These are phyloP conservation scores for Musa itinerans DNA, from an alignment of 176 grass and related monocot species.

Conservation along the genomic window DNA sequence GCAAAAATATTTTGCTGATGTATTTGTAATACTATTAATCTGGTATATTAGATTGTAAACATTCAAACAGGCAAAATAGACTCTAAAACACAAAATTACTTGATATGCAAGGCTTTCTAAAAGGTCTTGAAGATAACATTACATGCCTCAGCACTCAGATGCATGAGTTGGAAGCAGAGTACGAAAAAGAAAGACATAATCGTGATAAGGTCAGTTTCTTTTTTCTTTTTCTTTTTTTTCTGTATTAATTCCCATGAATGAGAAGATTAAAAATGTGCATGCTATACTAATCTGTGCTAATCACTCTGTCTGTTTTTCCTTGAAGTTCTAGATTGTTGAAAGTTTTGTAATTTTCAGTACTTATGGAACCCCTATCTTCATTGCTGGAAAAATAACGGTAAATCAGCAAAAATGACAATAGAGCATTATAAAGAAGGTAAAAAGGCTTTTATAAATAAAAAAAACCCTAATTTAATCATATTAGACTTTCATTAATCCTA, in stretches of 20 bases:
- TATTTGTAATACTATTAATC: too few species aligned
- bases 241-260: not conserved
- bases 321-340: not conserved
- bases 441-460: too few species aligned
- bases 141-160: conserved; percentile 31
- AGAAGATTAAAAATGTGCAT: not conserved
- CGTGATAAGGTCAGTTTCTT: conserved; percentile 31
- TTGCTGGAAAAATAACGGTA: too few species aligned
- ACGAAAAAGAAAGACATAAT: conserved; percentile 37
- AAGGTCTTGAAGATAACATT: conserved; percentile 33
- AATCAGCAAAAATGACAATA: too few species aligned
- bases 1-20: too few species aligned
- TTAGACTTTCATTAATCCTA: too few species aligned
- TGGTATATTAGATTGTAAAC: not conserved
- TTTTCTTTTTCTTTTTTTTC: not conserved
- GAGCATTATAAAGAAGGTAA: too few species aligned
- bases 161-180: conserved; percentile 44
- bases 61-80: not conserved
- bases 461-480: too few species aligned
- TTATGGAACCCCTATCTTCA: too few species aligned
- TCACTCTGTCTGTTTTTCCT: not conserved
- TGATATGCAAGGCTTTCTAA: conserved; percentile 31
- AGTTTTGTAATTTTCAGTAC: not conserved
- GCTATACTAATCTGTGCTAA: too few species aligned
- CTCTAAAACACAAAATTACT: not conserved